Evolutionary conservation across 345 rosid species (phyloP).

Genomic region (Hibiscus tridactylites): DNA sequence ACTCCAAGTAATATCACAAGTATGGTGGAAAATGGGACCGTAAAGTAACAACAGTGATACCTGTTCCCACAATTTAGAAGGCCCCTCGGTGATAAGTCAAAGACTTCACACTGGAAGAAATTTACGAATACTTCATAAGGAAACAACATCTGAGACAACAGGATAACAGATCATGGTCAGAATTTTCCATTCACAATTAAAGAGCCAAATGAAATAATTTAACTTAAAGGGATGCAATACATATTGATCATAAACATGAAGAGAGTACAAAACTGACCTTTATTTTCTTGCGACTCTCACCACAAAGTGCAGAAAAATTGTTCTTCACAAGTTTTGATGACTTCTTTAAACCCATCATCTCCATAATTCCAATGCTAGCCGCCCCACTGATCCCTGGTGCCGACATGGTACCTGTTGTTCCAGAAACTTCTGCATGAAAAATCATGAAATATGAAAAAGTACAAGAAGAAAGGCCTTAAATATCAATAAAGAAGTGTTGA

Average conservation of each 20-base stretch:
- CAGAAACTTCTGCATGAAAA: slow-evolving; percentile 32
- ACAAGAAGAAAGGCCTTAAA: background rate
- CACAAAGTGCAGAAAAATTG: slow-evolving; percentile 18
- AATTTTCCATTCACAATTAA: background rate
- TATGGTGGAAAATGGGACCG: slow-evolving; percentile 4
- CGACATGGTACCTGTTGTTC: slow-evolving; percentile 15
- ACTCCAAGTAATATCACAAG: background rate
- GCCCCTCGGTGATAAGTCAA: slow-evolving; percentile 67
- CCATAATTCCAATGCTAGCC: slow-evolving; percentile 36
- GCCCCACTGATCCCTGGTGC: slow-evolving; percentile 31
- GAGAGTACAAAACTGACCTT: slow-evolving; percentile 43
- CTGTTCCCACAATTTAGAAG: slow-evolving; percentile 85
- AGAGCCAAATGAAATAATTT: slow-evolving; percentile 1
- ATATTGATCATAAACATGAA: background rate
- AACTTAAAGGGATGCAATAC: background rate
- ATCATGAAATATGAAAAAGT: slow-evolving; percentile 12
- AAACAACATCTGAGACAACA: slow-evolving; percentile 41
- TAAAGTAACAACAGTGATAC: slow-evolving; percentile 16
- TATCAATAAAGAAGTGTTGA: slow-evolving; percentile 5
- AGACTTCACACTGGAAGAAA: slow-evolving; percentile 51
- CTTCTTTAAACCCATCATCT: slow-evolving; percentile 53
- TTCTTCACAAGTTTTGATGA: slow-evolving; percentile 34
- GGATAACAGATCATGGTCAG: background rate
- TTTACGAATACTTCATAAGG: slow-evolving; percentile 71
- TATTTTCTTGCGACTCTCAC: slow-evolving; percentile 33